Conservation (phyloP, 192 early-diverging fungal species). For the Allomyces javanicus region DNA sequence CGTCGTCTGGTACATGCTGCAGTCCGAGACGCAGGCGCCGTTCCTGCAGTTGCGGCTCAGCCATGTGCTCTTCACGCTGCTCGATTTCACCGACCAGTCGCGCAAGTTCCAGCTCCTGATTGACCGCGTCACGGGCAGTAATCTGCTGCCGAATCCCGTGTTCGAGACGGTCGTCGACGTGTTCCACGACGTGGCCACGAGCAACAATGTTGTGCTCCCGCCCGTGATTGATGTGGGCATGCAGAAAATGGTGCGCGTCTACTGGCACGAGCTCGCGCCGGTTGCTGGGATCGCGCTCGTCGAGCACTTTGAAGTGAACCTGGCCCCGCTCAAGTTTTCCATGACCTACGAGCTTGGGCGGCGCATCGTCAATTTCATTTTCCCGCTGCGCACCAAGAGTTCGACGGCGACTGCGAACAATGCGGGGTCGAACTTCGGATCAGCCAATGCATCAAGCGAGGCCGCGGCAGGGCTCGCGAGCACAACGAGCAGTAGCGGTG, state of each 20-base stretch:
- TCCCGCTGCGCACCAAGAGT: slow-evolving; percentile 33
- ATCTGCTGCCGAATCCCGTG: background rate
- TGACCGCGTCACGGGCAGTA: background rate
- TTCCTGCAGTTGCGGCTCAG: background rate
- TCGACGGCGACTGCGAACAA: background rate
- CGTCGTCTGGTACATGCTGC: background rate
- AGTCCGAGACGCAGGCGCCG: background rate
- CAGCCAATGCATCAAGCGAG: background rate
- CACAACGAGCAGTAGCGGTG: background rate
- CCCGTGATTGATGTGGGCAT: background rate
- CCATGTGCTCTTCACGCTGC: background rate
- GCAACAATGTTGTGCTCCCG: background rate
- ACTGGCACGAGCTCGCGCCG: slow-evolving; percentile 55
- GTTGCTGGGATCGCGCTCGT: slow-evolving; percentile 82
- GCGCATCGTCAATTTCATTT: slow-evolving; percentile 58
- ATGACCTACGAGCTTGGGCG: slow-evolving; percentile 72
- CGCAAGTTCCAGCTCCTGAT: background rate
- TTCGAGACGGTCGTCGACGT: background rate
- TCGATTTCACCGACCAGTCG: background rate
- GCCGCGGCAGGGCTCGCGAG: background rate
- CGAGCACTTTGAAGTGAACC: slow-evolving; percentile 72
- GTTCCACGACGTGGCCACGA: background rate
- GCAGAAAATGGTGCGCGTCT: slow-evolving; percentile 76
- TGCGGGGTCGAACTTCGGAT: background rate
- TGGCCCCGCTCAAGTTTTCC: slow-evolving; percentile 63